Evolutionary conservation across 1,284 basidiomycete species (phyloP), one percentile per base, ranked within the genome.

Genomic region (Boletus holoroseus): DNA sequence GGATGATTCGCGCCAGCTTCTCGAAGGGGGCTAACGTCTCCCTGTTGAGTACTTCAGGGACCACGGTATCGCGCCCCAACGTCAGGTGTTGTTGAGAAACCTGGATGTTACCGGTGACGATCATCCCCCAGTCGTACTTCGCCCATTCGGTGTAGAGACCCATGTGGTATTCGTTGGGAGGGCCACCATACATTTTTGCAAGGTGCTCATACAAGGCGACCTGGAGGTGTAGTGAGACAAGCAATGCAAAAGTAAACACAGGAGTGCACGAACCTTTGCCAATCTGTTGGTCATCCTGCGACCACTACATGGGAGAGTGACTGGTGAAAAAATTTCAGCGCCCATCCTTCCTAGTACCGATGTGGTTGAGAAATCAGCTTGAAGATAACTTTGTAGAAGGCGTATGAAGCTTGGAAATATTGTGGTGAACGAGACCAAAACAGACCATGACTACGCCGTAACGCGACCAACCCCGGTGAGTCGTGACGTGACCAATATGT

Each of bases 61-160:
- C 60, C 5, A 82, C 69, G 16, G 94, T 72, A 64, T 97, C 94
- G 53, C 89, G 81, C 1, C 91, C 92, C 8, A 93, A 76, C 0
- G 86, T 78, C 1, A 95, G 76, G 64, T 95, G 91, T 0, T 74
- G 67, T 0, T 64, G 61, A 40, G 82, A 82, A 28, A 97, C 83
- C 58, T 90, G 88, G 1, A 94, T 79, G 60, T 97, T 97, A 15
- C 94, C 93, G 0, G 94, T 93, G 45, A 95, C 72, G 48, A 97
- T 73, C 73, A 96, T 88, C 0, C 92, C 94, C 91, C 91, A 97
- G 18, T 78, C 77, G 4, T 85, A 81, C 34, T 73, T 66, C 0
- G 83, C 81, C 93, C 94, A 98, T 57, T 74, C 71, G 1, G 78
- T 69, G 66, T 98, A 97, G 22, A 97, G 75, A 1, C 69, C 63